phyloP scores from a whole-genome alignment of 352 stramenopile genomes.

The Pythium guiyangense region DNA sequence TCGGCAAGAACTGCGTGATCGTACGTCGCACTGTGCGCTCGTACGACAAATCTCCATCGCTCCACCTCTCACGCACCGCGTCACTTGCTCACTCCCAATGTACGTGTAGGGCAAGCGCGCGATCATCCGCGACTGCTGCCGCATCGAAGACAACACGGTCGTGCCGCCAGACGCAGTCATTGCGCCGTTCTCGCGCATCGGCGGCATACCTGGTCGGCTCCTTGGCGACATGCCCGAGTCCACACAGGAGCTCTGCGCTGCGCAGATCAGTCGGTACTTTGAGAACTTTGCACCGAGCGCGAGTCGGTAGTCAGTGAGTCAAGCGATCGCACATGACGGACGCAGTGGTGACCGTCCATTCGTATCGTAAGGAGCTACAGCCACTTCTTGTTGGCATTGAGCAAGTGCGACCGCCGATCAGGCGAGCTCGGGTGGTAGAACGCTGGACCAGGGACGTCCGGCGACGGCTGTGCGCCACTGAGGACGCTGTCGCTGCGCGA shows the following conservation, averaged over 20 bases:
- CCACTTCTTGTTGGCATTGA: conserved; percentile 83
- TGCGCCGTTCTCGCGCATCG: conserved; percentile 66
- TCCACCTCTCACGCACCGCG: too few relatives aligned
- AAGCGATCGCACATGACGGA: too few relatives aligned
- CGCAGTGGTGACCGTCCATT: too few relatives aligned
- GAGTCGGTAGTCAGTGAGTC: not conserved
- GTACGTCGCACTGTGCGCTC: too few relatives aligned
- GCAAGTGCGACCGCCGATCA: conserved; percentile 57
- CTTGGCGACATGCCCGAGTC: conserved; percentile 77
- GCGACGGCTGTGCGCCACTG: conserved; percentile 4
- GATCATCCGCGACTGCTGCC: conserved; percentile 83
- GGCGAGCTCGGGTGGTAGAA: conserved; percentile 59
- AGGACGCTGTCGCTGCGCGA: conserved; percentile 22
- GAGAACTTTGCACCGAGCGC: conserved; percentile 65
- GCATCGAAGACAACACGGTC: conserved; percentile 78
- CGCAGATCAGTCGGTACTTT: conserved; percentile 80
- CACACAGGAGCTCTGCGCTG: conserved; percentile 64
- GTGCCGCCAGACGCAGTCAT: conserved; percentile 74
- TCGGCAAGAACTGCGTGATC: conserved; percentile 85
- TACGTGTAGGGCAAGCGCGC: conserved; percentile 77
- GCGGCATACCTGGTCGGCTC: conserved; percentile 60
- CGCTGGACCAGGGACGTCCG: conserved; percentile 47
- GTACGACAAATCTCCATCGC: too few relatives aligned
- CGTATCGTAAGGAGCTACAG: too few relatives aligned
- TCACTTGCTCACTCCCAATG: conserved; percentile 2